phyloP scores from a whole-genome alignment of 805 yeast genomes.

The Teunomyces aglyptinius region DNA sequence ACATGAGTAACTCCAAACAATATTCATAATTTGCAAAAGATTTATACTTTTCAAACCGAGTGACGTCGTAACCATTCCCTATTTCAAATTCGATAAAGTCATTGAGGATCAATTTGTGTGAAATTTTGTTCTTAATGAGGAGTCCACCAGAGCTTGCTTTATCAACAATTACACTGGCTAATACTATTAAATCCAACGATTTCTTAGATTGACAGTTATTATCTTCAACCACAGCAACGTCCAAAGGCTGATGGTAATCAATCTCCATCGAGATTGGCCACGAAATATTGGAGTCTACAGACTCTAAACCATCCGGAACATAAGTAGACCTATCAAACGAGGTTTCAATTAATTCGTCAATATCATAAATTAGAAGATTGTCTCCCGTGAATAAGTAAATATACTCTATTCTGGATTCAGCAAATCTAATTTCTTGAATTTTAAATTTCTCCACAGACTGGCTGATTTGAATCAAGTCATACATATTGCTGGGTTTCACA shows the following conservation, averaged over 20 bases:
- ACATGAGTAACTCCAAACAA: constrained; percentile 49
- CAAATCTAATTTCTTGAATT: constrained; percentile 21
- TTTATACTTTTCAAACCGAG: neutral
- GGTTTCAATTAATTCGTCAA: constrained; percentile 22
- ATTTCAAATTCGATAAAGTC: constrained; percentile 50
- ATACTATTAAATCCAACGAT: constrained; percentile 42
- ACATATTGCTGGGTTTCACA: constrained; percentile 25
- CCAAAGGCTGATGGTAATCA: constrained; percentile 26
- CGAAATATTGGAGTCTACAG: constrained; percentile 7
- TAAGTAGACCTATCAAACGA: constrained; percentile 18
- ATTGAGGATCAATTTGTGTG: constrained; percentile 43
- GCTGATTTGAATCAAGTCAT: constrained; percentile 32
- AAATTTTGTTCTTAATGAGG: constrained; percentile 30
- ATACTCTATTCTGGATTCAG: constrained; percentile 7
- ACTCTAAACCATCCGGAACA: constrained; percentile 15
- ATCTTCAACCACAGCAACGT: constrained; percentile 11
- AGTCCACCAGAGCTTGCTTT: constrained; percentile 22
- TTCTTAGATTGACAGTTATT: constrained; percentile 10
- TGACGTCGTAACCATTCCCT: constrained; percentile 4
- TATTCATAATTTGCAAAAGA: constrained; percentile 38
- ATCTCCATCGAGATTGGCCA: constrained; percentile 29
- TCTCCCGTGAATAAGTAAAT: constrained; percentile 41
- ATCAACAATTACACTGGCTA: constrained; percentile 34
- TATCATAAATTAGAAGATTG: constrained; percentile 27
- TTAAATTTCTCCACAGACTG: constrained; percentile 33